These are phyloP conservation scores for Camelina laxa DNA, from an alignment of 345 rosid genomes.

Conservation along the genomic window DNA sequence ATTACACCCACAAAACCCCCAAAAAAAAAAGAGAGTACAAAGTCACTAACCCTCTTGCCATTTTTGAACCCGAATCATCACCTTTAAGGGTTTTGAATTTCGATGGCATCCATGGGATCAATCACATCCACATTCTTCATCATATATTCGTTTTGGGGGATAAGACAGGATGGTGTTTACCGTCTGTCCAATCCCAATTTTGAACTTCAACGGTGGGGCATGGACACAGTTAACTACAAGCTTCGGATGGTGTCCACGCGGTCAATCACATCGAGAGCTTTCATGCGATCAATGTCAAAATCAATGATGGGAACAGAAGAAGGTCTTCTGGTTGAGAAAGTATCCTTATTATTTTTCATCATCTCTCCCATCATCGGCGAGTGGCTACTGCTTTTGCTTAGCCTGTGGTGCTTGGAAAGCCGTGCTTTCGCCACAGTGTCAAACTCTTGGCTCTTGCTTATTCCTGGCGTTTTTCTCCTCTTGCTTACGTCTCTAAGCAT, in stretches of 20 bases:
- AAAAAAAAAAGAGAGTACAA: conserved; percentile 1
- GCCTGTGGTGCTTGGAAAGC: conserved; percentile 76
- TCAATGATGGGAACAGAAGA: conserved; percentile 71
- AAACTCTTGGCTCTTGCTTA: conserved; percentile 97
- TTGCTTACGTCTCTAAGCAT: conserved; percentile 91
- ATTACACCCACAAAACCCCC: conserved; percentile 37
- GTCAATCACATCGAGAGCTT: conserved; percentile 88
- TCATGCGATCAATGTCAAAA: conserved; percentile 78
- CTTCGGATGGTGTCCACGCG: conserved; percentile 81
- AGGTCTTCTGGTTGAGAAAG: conserved; percentile 69
- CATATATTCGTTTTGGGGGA: neutral
- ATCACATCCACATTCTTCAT: conserved; percentile 5
- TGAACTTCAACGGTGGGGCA: neutral
- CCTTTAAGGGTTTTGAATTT: neutral
- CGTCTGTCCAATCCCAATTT: conserved; percentile 3
- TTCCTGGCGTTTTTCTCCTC: conserved; percentile 84
- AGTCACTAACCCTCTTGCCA: conserved; percentile 18
- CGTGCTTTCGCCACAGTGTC: conserved; percentile 64
- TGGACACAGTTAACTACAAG: conserved; percentile 37
- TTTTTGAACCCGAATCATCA: conserved; percentile 24
- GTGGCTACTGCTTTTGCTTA: conserved; percentile 92
- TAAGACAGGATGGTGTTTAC: neutral
- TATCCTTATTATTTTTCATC: conserved; percentile 57
- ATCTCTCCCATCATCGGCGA: conserved; percentile 61
- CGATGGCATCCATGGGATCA: neutral